Evolutionary conservation across 1,284 basidiomycete genomes (phyloP).

Genomic region (Ceratobasidium theobromae): DNA sequence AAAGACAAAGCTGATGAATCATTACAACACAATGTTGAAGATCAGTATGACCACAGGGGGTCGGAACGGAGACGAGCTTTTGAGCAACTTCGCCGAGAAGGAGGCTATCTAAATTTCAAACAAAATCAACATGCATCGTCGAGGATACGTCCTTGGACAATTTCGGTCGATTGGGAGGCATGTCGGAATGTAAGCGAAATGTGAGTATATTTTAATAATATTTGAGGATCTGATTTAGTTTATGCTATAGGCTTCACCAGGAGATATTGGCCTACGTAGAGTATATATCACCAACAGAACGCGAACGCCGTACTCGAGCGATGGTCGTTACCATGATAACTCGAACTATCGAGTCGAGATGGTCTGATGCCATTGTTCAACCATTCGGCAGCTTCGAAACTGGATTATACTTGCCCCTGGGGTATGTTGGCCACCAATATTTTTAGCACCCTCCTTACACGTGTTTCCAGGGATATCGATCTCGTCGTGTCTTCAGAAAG

Average conservation of each 20-base stretch:
- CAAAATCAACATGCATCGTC: conserved; percentile 60
- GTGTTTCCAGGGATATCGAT: conserved; percentile 67
- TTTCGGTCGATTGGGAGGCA: conserved; percentile 73
- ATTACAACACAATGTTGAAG: conserved; percentile 5
- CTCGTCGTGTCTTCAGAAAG: conserved; percentile 69
- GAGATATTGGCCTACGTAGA: conserved; percentile 84
- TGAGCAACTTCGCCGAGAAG: conserved; percentile 45
- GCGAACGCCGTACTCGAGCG: conserved; percentile 82
- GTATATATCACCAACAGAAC: conserved; percentile 84
- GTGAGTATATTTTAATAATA: conserved; percentile 49
- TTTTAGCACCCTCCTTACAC: background rate
- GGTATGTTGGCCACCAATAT: conserved; percentile 57
- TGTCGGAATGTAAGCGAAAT: conserved; percentile 79
- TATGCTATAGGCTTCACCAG: conserved; percentile 63
- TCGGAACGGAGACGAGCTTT: conserved; percentile 41
- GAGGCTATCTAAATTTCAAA: conserved; percentile 58
- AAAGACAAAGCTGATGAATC: background rate
- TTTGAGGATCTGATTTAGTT: conserved; percentile 12
- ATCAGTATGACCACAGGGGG: conserved; percentile 29
- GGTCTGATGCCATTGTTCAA: conserved; percentile 78
- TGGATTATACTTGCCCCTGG: conserved; percentile 89
- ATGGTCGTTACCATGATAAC: conserved; percentile 77
- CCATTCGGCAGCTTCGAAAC: conserved; percentile 96
- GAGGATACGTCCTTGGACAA: conserved; percentile 76
- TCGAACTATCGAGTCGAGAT: conserved; percentile 61